Percentiles rank a stretch among this genome's conserved stretches.
Evolutionary conservation across 768 basidiomycete species (phyloP).

Genomic region (Tulasnella sp.): DNA sequence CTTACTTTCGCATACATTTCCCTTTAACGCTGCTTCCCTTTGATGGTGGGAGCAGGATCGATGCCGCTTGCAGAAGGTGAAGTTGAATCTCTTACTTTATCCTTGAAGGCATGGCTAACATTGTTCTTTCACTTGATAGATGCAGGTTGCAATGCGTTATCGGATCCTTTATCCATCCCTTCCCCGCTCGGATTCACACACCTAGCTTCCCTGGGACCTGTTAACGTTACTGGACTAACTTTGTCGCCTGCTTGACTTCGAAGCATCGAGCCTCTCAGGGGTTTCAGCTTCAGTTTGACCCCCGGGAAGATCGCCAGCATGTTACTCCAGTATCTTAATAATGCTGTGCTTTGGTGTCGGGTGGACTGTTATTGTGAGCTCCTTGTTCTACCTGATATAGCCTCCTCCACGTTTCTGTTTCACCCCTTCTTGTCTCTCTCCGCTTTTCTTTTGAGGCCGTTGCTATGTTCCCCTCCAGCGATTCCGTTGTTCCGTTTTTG

Average conservation of each 20-base stretch:
- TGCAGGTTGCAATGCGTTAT: neutral
- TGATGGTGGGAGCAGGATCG: neutral
- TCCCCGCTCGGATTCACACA: neutral
- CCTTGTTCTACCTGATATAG: neutral
- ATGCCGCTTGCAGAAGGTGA: neutral
- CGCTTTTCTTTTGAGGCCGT: neutral
- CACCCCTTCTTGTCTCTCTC: neutral
- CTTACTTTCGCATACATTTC: neutral
- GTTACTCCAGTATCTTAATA: neutral
- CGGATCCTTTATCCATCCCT: neutral
- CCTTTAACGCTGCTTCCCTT: neutral
- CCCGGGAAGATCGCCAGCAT: neutral
- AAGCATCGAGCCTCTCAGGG: neutral
- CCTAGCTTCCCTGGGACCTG: neutral
- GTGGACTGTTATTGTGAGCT: neutral
- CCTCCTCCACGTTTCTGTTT: neutral
- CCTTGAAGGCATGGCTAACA: neutral
- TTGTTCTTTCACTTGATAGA: neutral
- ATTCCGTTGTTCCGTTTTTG: neutral
- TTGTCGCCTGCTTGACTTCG: neutral
- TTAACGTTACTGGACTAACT: neutral
- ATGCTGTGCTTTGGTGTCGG: neutral
- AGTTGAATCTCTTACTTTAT: neutral
- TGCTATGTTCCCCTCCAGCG: neutral
- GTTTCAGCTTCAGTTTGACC: neutral